Conservation (phyloP, 129 eudicot genomes). For the Smallanthus sonchifolius region DNA sequence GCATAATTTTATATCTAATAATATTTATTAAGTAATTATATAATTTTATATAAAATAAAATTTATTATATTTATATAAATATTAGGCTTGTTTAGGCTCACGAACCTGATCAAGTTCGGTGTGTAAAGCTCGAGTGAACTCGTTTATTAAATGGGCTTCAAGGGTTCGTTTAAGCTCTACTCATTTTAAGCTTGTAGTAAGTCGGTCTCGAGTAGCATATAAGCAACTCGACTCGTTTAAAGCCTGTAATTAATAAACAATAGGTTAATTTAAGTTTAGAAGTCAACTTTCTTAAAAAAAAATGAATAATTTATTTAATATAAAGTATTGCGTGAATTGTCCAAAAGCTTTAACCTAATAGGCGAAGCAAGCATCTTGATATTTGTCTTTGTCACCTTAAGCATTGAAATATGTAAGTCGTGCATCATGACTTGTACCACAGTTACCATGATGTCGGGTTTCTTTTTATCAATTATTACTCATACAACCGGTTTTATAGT, state of each 20-base stretch:
- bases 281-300: neutral
- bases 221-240: too few species aligned
- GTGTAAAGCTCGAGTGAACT: too few species aligned
- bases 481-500: neutral
- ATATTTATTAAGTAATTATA: too few species aligned
- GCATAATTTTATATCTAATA: too few species aligned
- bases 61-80: too few species aligned
- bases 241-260: neutral
- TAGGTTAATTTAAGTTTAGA: neutral
- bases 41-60: too few species aligned
- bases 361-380: neutral
- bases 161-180: too few species aligned
- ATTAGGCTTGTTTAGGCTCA: too few species aligned
- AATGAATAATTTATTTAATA: neutral
- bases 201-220: too few species aligned
- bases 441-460: neutral
- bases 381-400: neutral
- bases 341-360: neutral
- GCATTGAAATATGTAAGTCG: neutral
- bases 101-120: too few species aligned
- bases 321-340: neutral
- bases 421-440: conserved; percentile 14
- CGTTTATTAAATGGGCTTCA: too few species aligned
- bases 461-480: neutral
- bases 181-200: too few species aligned